Evolutionary conservation across 2,329 filamentous ascomycete species (phyloP), one percentile per base, ranked within the genome.

Genomic region (Botrytis fragariae): DNA sequence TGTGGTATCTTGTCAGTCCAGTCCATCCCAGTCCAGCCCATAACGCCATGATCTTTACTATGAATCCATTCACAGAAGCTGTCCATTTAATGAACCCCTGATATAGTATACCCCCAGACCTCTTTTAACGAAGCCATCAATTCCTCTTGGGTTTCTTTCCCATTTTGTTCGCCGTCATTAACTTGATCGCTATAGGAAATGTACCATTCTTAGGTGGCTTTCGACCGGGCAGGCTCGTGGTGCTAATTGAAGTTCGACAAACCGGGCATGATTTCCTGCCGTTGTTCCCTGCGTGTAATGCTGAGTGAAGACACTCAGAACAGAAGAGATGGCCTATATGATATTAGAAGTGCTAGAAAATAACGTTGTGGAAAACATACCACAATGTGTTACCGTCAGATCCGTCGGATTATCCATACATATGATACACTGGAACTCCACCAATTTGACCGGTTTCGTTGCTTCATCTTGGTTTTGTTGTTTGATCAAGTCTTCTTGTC

Each of bases 331-430:
- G 90, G 16, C 90, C 90, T 91, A 59, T 42, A 54, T 35, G 37
- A 44, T 69, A 77, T 78, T 73, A 79, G 74, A 45, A 73, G 54
- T 29, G 8, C 45, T n/a, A 45, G 37, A 35, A 39, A 44, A 61
- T 54, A n/a, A 63, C 12, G 5, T 44, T 54, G 64, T 59, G 68
- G 57, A 45, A 51, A 42, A 80, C 88, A 76, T 87, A 91, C 90
- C 90, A 81, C 90, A 92, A 80, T 91, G 88, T 4, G 90, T 92
- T 63, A 91, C 86, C 1, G 88, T 90, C 74, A 92, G 78, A 42
- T 84, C 83, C 2, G 85, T 86, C 39, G 84, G 86, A 74, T 88
- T 84, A 74, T 91, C 90, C 88, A 91, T 89, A 81, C 90, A 92
- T 73, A 92, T 91, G 61, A 89, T 88, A 75, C 90, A 92, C 80